Evolutionary conservation across 805 yeast species (phyloP).

Genomic region (Lachancea mirantina): DNA sequence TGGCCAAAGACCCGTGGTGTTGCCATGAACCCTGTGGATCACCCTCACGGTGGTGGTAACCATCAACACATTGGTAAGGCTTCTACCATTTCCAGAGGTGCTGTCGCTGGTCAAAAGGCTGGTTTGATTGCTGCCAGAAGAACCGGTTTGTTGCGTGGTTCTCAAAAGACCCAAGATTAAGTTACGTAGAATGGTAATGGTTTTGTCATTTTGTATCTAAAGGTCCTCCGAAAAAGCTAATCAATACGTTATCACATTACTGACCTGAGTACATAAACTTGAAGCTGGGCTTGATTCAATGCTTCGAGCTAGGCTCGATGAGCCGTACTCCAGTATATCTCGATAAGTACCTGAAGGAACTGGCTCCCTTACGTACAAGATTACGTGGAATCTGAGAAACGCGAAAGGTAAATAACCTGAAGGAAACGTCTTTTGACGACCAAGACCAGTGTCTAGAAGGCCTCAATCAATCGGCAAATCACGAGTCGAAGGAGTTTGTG

Average conservation of each 20-base stretch:
- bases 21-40: slow-evolving; percentile 99
- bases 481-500: too few relatives aligned
- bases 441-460: too few relatives aligned
- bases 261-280: too few relatives aligned
- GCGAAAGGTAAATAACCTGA: too few relatives aligned
- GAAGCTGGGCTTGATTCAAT: too few relatives aligned
- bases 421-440: too few relatives aligned
- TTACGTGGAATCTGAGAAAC: too few relatives aligned
- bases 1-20: slow-evolving; percentile 99
- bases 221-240: slow-evolving; percentile 2
- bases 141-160: slow-evolving; percentile 99
- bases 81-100: slow-evolving; percentile 98
- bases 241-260: slow-evolving; percentile 3
- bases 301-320: too few relatives aligned
- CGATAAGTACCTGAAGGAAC: too few relatives aligned
- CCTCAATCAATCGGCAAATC: too few relatives aligned
- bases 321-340: too few relatives aligned
- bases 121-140: slow-evolving; percentile 99
- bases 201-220: slow-evolving; percentile 18
- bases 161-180: slow-evolving; percentile 85
- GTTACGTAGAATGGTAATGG: slow-evolving; percentile 22
- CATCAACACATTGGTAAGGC: slow-evolving; percentile 99
- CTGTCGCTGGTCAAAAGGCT: slow-evolving; percentile 99
- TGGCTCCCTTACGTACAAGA: too few relatives aligned
- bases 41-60: slow-evolving; percentile 99